These are phyloP conservation scores for Chlamydomonas sp. DNA, from an alignment of 139 green algal species.

Conservation along the genomic window DNA sequence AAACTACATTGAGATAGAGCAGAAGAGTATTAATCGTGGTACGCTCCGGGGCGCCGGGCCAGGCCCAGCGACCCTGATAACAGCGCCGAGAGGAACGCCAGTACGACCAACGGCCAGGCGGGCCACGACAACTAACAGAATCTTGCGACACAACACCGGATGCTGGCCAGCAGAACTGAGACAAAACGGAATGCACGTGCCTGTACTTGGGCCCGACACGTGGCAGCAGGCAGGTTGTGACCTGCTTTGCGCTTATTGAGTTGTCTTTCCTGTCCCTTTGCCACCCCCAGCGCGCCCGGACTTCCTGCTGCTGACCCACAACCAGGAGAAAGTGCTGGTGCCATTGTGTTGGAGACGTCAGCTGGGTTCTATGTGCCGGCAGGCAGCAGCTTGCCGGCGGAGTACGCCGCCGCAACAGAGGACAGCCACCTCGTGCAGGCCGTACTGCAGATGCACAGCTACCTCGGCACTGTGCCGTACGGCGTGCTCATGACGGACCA, in stretches of 20 bases:
- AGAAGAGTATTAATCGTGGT: too few relatives aligned
- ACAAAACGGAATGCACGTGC: too few relatives aligned
- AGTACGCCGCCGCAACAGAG: neutral
- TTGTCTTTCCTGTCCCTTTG: neutral
- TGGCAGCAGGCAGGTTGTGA: too few relatives aligned
- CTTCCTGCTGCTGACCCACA: neutral
- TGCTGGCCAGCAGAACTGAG: too few relatives aligned
- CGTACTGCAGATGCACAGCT: neutral
- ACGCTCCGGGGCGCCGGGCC: too few relatives aligned
- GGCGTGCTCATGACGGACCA: slow-evolving; percentile 8
- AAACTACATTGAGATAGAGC: too few relatives aligned
- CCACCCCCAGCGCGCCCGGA: neutral
- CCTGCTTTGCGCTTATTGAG: neutral
- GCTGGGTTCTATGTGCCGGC: neutral
- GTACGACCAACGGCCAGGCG: too few relatives aligned
- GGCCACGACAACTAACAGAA: too few relatives aligned
- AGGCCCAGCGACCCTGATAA: too few relatives aligned
- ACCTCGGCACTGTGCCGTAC: neutral
- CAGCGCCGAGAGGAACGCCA: too few relatives aligned
- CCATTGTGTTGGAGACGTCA: neutral
- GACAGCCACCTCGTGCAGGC: slow-evolving; percentile 1
- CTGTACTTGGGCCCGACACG: too few relatives aligned
- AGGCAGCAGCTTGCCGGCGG: neutral
- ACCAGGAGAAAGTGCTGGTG: neutral
- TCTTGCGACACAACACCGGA: too few relatives aligned